Evolutionary conservation across 2,329 filamentous ascomycete genomes (phyloP).

Genomic region (Arthrobotrys conoides): DNA sequence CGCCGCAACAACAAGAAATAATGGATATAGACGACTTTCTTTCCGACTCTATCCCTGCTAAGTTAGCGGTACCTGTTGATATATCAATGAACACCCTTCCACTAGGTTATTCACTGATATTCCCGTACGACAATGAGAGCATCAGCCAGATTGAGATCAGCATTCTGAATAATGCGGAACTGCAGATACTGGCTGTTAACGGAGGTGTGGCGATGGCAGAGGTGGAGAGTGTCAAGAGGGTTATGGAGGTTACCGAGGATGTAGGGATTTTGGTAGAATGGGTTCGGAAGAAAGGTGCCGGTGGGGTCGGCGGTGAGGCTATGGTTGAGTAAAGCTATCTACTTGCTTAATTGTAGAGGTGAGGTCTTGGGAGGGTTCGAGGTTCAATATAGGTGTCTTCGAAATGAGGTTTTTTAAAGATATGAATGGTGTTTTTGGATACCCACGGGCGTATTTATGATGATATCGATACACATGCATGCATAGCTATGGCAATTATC

Average conservation of each 20-base stretch:
- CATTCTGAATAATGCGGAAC: constrained; percentile 47
- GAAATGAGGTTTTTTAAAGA: not conserved
- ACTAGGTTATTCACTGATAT: constrained; percentile 44
- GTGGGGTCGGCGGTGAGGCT: constrained; percentile 26
- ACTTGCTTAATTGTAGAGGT: not conserved
- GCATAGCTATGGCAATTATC: not conserved
- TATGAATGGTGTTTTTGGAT: not conserved
- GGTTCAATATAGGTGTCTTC: not conserved
- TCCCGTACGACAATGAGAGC: constrained; percentile 33
- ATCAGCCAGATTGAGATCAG: constrained; percentile 54
- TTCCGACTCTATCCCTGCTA: constrained; percentile 27
- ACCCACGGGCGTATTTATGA: not conserved
- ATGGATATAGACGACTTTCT: constrained; percentile 61
- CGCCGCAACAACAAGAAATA: constrained; percentile 36
- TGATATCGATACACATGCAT: not conserved
- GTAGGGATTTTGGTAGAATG: constrained; percentile 61
- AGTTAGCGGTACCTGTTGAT: constrained; percentile 39
- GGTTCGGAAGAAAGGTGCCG: constrained; percentile 26
- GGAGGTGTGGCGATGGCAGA: constrained; percentile 38
- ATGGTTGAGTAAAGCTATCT: constrained; percentile 43
- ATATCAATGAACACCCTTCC: constrained; percentile 56
- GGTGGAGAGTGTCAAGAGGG: constrained; percentile 56
- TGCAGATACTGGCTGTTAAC: constrained; percentile 37
- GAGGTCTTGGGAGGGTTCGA: not conserved
- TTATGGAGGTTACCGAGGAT: constrained; percentile 60